phyloP scores from a whole-genome alignment of 371 early-diverging fungal genomes.

The Rhizopus stolonifer region DNA sequence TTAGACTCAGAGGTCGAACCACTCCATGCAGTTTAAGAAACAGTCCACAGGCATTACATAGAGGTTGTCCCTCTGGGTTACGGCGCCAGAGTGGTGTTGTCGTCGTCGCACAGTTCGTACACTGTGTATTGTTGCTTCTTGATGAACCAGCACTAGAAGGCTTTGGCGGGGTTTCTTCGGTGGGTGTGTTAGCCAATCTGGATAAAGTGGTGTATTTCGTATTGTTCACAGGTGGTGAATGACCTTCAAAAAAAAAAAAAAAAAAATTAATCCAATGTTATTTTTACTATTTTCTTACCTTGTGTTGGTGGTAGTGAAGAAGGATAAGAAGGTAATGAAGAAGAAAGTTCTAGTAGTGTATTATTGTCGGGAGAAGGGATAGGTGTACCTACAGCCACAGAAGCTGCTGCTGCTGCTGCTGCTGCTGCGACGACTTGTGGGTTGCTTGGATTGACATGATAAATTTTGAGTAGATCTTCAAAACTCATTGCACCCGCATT shows the following conservation, averaged over 20 bases:
- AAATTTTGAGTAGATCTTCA: slow-evolving; percentile 33
- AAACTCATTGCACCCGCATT: slow-evolving; percentile 39
- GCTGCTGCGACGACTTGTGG: slow-evolving; percentile 1
- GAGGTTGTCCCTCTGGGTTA: slow-evolving; percentile 67
- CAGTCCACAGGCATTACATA: slow-evolving; percentile 70
- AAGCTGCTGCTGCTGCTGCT: slow-evolving; percentile 17
- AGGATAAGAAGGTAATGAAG: slow-evolving; percentile 7
- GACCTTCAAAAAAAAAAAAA: slow-evolving; percentile 1
- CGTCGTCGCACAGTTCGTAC: slow-evolving; percentile 90
- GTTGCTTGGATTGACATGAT: slow-evolving; percentile 23
- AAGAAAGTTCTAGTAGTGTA: background rate
- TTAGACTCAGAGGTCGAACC: slow-evolving; percentile 78
- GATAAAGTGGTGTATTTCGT: slow-evolving; percentile 1
- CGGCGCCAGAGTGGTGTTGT: slow-evolving; percentile 97
- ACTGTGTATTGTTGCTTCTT: slow-evolving; percentile 41
- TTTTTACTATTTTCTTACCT: slow-evolving; percentile 11
- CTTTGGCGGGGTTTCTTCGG: slow-evolving; percentile 6
- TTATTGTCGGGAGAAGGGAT: background rate
- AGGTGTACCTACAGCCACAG: slow-evolving; percentile 10
- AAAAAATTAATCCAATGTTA: slow-evolving; percentile 2
- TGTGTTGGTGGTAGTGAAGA: slow-evolving; percentile 14
- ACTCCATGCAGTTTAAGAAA: slow-evolving; percentile 86
- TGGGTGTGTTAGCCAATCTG: background rate
- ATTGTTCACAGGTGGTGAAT: slow-evolving; percentile 10
- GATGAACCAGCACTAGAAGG: background rate